phyloP scores from a whole-genome alignment of 768 basidiomycete species.

The Suillus brevipes region DNA sequence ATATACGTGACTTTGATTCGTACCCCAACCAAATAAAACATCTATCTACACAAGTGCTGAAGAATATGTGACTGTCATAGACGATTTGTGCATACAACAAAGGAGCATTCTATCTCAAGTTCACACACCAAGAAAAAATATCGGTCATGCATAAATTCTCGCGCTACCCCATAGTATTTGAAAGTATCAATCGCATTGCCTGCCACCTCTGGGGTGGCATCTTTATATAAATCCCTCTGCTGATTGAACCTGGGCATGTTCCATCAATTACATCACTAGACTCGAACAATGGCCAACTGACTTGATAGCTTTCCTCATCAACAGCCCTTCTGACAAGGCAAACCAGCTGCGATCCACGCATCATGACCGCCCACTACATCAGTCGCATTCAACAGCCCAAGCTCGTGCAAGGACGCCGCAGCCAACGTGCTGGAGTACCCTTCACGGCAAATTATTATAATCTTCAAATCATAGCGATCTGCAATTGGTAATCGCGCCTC shows the following conservation, averaged over 20 bases:
- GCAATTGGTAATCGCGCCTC: conserved; percentile 61
- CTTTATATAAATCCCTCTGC: background rate
- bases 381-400: conserved; percentile 73
- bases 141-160: background rate
- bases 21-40: background rate
- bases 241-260: background rate
- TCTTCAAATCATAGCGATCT: conserved; percentile 70
- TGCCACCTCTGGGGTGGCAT: background rate
- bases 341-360: conserved; percentile 67
- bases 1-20: background rate
- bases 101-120: background rate
- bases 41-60: too few relatives aligned
- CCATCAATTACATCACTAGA: conserved; percentile 14
- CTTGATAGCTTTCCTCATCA: conserved; percentile 29
- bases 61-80: too few relatives aligned
- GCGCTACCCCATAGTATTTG: background rate
- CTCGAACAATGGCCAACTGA: conserved; percentile 25
- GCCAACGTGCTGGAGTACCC: conserved; percentile 74
- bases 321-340: conserved; percentile 49
- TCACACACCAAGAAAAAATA: background rate
- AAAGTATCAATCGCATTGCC: background rate
- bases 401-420: conserved; percentile 62
- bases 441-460: conserved; percentile 75
- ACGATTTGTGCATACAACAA: background rate
- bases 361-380: conserved; percentile 75